Evolutionary conservation across 2,329 filamentous ascomycete species (phyloP).

Genomic region (Claviceps sp.): DNA sequence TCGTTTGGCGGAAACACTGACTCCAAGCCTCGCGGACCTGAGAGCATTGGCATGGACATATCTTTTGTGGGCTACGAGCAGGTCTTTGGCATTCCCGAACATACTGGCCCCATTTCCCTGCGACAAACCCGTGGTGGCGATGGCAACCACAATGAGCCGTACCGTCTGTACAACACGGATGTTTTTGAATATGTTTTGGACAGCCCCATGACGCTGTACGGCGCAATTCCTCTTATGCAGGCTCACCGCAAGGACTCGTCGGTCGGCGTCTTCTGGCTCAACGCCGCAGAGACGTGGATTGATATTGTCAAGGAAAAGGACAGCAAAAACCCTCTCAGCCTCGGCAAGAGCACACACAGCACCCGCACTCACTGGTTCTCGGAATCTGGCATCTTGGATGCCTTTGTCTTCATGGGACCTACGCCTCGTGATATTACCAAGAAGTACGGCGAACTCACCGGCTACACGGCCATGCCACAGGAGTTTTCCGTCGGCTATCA

Average conservation of each 20-base stretch:
- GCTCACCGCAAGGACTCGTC: slow-evolving; percentile 88
- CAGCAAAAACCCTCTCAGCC: slow-evolving; percentile 60
- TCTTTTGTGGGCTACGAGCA: slow-evolving; percentile 84
- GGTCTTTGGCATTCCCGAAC: slow-evolving; percentile 89
- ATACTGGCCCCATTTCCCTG: slow-evolving; percentile 75
- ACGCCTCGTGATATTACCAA: slow-evolving; percentile 70
- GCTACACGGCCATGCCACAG: slow-evolving; percentile 80
- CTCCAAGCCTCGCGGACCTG: slow-evolving; percentile 84
- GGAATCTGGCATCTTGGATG: slow-evolving; percentile 75
- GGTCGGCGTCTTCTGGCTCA: slow-evolving; percentile 95
- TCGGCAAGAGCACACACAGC: slow-evolving; percentile 55
- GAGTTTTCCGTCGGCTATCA: slow-evolving; percentile 90
- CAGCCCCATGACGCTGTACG: slow-evolving; percentile 96
- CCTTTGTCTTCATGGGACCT: slow-evolving; percentile 90
- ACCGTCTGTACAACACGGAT: slow-evolving; percentile 89
- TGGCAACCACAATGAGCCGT: slow-evolving; percentile 76
- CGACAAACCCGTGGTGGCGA: slow-evolving; percentile 83
- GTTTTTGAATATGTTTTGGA: slow-evolving; percentile 97
- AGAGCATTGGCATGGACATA: slow-evolving; percentile 84
- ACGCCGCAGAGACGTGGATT: slow-evolving; percentile 93
- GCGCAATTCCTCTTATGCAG: slow-evolving; percentile 96
- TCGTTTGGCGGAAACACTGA: slow-evolving; percentile 91
- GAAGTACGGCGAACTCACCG: slow-evolving; percentile 79
- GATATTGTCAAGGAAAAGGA: slow-evolving; percentile 76
- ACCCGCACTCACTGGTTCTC: slow-evolving; percentile 97